These are phyloP conservation scores for Aspergillus sp. DNA, from an alignment of 2,329 filamentous ascomycete genomes.

Conservation along the genomic window DNA sequence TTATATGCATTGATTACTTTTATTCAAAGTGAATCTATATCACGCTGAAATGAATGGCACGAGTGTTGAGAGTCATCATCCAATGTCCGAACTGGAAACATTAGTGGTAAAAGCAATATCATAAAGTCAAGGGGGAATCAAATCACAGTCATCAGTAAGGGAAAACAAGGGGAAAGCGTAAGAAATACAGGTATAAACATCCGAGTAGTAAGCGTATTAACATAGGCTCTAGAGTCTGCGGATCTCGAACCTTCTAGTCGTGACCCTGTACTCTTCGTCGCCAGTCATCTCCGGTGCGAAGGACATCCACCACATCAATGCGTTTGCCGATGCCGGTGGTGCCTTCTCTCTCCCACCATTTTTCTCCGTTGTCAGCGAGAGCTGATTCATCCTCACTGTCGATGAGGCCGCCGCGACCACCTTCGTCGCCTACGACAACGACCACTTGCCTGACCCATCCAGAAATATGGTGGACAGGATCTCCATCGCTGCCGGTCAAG, in stretches of 20 bases:
- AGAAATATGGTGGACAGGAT: constrained; percentile 63
- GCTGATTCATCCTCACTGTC: constrained; percentile 65
- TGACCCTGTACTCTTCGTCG: constrained; percentile 67
- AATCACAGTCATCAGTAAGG: constrained; percentile 15
- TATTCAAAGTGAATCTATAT: too few species aligned
- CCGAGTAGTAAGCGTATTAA: constrained; percentile 16
- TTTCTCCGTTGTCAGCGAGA: constrained; percentile 33
- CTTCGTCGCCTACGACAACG: constrained; percentile 54
- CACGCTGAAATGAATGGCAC: too few species aligned
- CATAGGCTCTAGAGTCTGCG: constrained; percentile 13
- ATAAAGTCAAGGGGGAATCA: constrained; percentile 16
- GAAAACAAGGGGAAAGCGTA: constrained; percentile 6
- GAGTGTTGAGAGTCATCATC: too few species aligned
- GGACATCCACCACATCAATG: constrained; percentile 80
- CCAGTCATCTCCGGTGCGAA: constrained; percentile 83
- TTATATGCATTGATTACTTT: too few species aligned
- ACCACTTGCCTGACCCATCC: constrained; percentile 59
- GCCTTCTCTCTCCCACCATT: constrained; percentile 64
- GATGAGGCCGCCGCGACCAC: constrained; percentile 67
- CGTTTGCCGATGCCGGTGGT: constrained; percentile 82
- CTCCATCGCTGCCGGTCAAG: constrained; percentile 69
- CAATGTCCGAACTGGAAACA: too few species aligned
- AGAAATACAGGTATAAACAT: constrained; percentile 16
- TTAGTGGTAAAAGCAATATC: neutral
- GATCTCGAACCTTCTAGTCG: constrained; percentile 33